Percentiles rank a stretch among this genome's conserved stretches.
Evolutionary conservation across 208 protist genomes (phyloP).

Genomic region (Tritrichomonas musculus): DNA sequence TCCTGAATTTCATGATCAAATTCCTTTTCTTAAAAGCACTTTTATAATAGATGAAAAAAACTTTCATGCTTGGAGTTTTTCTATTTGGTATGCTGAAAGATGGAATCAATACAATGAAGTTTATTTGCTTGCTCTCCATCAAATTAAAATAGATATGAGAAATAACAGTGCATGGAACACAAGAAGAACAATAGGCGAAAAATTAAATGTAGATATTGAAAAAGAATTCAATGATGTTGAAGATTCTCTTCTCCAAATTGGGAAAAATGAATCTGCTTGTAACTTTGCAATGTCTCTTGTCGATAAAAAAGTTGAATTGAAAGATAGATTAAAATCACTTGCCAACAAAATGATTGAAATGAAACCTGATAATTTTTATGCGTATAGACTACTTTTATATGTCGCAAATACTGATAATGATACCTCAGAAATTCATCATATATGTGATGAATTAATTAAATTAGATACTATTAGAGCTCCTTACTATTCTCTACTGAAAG

Average conservation of each 20-base stretch:
- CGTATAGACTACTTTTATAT: not conserved
- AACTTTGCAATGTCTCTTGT: not conserved
- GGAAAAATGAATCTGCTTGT: not conserved
- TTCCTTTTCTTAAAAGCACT: not conserved
- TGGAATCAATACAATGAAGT: not conserved
- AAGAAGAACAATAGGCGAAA: not conserved
- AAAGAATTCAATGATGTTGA: not conserved
- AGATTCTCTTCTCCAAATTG: not conserved
- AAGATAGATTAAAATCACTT: not conserved
- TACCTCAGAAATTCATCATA: not conserved
- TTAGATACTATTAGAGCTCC: not conserved
- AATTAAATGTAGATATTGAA: not conserved
- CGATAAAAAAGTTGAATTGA: not conserved
- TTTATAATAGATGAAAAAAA: slow-evolving; percentile 4
- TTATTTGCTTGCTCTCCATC: not conserved
- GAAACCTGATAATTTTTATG: not conserved
- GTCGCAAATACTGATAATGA: not conserved
- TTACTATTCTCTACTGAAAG: not conserved
- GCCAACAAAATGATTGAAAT: not conserved
- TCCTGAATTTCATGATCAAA: not conserved
- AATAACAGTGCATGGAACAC: slow-evolving; percentile 30
- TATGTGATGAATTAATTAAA: not conserved
- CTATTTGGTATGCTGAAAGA: not conserved
- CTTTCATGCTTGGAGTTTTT: not conserved
- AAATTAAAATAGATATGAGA: not conserved